Conservation (phyloP, 2,329 filamentous ascomycete genomes). For the Simplicillium aogashimaense region DNA sequence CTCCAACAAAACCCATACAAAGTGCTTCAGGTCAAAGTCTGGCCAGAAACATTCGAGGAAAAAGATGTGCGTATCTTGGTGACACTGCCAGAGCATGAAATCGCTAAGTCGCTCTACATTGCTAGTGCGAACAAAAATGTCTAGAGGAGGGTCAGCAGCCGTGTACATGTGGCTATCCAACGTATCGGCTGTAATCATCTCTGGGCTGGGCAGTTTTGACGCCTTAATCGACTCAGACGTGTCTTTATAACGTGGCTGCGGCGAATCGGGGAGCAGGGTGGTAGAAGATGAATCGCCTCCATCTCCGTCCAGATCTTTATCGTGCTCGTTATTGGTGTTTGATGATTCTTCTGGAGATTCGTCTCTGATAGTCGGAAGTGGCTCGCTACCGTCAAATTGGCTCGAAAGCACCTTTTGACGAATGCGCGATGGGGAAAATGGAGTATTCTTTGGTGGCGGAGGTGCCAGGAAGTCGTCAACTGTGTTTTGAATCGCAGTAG, state of each 20-base stretch:
- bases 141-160: slow-evolving; percentile 72
- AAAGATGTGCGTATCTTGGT: slow-evolving; percentile 83
- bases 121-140: slow-evolving; percentile 85
- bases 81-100: slow-evolving; percentile 98
- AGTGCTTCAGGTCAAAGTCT: slow-evolving; percentile 88
- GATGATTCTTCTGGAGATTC: slow-evolving; percentile 34
- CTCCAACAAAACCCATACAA: slow-evolving; percentile 83
- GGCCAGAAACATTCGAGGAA: slow-evolving; percentile 93
- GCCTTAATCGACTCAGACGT: slow-evolving; percentile 22
- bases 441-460: slow-evolving; percentile 51
- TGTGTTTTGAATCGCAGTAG: slow-evolving; percentile 75
- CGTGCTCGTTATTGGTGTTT: slow-evolving; percentile 32
- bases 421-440: slow-evolving; percentile 83
- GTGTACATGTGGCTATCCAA: slow-evolving; percentile 85
- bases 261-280: slow-evolving; percentile 45
- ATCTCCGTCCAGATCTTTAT: slow-evolving; percentile 32
- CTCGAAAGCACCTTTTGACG: slow-evolving; percentile 73
- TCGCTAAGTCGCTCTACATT: slow-evolving; percentile 89
- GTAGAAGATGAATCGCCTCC: slow-evolving; percentile 49
- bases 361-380: slow-evolving; percentile 39
- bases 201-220: slow-evolving; percentile 57
- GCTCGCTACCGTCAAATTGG: slow-evolving; percentile 39
- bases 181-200: slow-evolving; percentile 76
- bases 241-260: slow-evolving; percentile 26
- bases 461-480: slow-evolving; percentile 79